Base-by-base conservation (phyloP, 2,329 filamentous ascomycete species). In the Calonectria ilicicola region DNA sequence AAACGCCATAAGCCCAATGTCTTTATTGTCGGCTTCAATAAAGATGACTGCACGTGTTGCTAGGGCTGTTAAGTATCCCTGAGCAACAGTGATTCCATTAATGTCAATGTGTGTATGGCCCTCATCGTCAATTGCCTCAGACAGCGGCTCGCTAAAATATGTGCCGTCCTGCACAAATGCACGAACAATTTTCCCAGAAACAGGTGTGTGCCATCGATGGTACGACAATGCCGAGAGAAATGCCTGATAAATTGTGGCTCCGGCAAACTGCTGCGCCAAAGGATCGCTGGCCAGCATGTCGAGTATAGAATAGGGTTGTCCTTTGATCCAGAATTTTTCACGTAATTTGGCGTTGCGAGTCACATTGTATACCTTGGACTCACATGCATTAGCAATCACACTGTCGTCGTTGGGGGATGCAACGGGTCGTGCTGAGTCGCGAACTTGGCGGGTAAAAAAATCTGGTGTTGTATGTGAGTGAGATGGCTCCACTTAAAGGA, bases 161-260 rank as follows among this genome's bases (percentile, higher is more conserved):
- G 92, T 93, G 2, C 93, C 93, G 26, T 91, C 88, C 8, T 89
- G 81, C 0, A 92, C 86, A 70, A 89, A 91, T 0, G 89, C 88
- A 67, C 90, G 89, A 53, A 86, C 84, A 19, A 94, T 83, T 8
- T 81, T 91, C 0, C 93, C 93, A 3, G 85, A 88, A 0, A 94
- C 88, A n/a, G 93, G 93, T 0, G 90, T 81, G 82, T 94, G 92
- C 93, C 93, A 94, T 32, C 93, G 88, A 81, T 94, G 93, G 80
- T 95, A 94, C 49, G 89, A 92, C 63, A 93, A 82, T 0, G 91
- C 89, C 8, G 88, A 91, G 4, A 95, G 84, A 79, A 93, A 94
- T 0, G 92, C 93, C 78, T 95, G 93, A 81, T 94, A 94, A 35
- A 94, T 85, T 0, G 91, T 93, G 1, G 90, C 93, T 4, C 89